These are phyloP conservation scores for Dictyostelium citrinum DNA, from an alignment of 78 protist species.

Conservation along the genomic window DNA sequence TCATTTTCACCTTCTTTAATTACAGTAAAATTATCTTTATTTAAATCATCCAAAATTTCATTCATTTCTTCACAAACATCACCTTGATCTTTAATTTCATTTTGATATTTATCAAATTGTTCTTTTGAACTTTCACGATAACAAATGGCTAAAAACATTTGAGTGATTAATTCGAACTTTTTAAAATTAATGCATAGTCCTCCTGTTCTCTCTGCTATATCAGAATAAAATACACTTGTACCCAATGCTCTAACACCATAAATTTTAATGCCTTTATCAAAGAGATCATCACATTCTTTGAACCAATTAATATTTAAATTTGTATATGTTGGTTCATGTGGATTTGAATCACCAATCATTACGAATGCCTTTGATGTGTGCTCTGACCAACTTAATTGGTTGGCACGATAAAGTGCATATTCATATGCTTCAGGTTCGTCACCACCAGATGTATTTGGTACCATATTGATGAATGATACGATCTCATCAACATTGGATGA, in stretches of 20 bases:
- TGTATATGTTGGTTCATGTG: slow-evolving; percentile 78
- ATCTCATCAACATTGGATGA: slow-evolving; percentile 9
- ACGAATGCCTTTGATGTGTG: slow-evolving; percentile 77
- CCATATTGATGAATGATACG: slow-evolving; percentile 36
- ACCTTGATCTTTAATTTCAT: slow-evolving; percentile 35
- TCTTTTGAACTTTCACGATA: slow-evolving; percentile 66
- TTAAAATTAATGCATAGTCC: slow-evolving; percentile 70
- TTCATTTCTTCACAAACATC: slow-evolving; percentile 22
- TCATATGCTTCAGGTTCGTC: slow-evolving; percentile 82
- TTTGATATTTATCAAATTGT: slow-evolving; percentile 45
- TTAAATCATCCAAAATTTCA: slow-evolving; percentile 32
- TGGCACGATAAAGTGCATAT: slow-evolving; percentile 49
- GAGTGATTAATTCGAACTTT: slow-evolving; percentile 69
- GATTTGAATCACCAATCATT: slow-evolving; percentile 81
- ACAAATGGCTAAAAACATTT: slow-evolving; percentile 85
- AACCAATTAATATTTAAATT: slow-evolving; percentile 62
- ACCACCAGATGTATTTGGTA: slow-evolving; percentile 76
- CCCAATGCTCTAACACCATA: slow-evolving; percentile 78
- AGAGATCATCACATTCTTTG: slow-evolving; percentile 73
- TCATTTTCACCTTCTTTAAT: background rate
- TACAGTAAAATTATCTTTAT: slow-evolving; percentile 46
- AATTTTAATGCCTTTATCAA: slow-evolving; percentile 68
- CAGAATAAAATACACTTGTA: slow-evolving; percentile 53
- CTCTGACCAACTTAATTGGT: slow-evolving; percentile 51
- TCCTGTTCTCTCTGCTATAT: slow-evolving; percentile 73